Evolutionary conservation across 306 rosid species (phyloP), one percentile per base, ranked within the genome.

Genomic region (Citrullus mucosospermus): DNA sequence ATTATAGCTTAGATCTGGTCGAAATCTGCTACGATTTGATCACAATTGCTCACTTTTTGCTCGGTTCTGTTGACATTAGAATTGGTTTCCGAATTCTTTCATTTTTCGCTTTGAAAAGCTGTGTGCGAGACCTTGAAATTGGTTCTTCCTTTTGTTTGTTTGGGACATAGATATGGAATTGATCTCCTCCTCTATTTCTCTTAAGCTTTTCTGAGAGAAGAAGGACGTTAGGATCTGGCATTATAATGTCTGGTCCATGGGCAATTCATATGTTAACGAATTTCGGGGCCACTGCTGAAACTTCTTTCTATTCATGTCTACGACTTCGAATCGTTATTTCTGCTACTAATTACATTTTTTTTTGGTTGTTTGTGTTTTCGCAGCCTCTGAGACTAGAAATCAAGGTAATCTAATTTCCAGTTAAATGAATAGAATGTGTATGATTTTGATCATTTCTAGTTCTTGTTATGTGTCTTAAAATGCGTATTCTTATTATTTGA

Each of bases 311-410:
- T 50, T 72, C 4, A 12, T 48, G 16, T 78, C 6, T 41, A 16
- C 20, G 57, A 13, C 13, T 18, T 60, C 41, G 50, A 60, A 46
- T 63, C 20, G 56, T 60, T 48, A 48, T 51, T 68, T 16, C 76
- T 79, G 53, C n/a, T 76, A 82, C 88, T 90, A 88, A 90, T 66
- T 39, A 66, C 83, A 53, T 18, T 14, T 78, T 79, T 67, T 43
- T 43, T 79, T 81, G 46, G 39, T 81, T 83, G 86, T 30, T 77
- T 71, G 54, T 75, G 87, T 81, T 51, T 85, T 83, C 60, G 80
- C 93, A 96, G 99, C 99, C 99, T 96, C 97, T 96, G 88, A 86
- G 99, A 89, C 98, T 96, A 80, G 99, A 96, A 90, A 96, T 96
- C 84, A 96, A 96, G 99, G 99, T 96, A 87, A 38, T 14, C 50